Base-by-base conservation (phyloP, 2,329 filamentous ascomycete genomes). In the Pyrenophora seminiperda region DNA sequence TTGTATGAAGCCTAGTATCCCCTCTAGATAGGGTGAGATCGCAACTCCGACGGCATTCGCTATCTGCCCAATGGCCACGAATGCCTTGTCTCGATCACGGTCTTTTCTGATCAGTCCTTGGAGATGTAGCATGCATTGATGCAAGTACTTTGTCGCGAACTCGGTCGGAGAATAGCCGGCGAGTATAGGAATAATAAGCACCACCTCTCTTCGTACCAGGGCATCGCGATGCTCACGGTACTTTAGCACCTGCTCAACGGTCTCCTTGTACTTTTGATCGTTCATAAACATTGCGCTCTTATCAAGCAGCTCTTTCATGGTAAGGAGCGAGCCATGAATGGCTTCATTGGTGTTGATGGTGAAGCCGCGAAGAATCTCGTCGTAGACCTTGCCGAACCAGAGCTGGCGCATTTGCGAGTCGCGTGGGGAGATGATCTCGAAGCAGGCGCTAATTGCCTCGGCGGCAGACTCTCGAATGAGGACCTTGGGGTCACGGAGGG, bases 281-380 rank as follows among this genome's bases (percentile, higher is more conserved):
- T 96, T 91, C 94, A 99, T 97, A 74, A 96, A 99, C 93, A 99
- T 99, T 63, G 91, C 92, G 44, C 94, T 94, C 71, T 96, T 93
- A 56, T 94, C 85, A 14, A 99, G 84, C 39, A 99, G 82, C 75
- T 97, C 93, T 72, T 93, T 95, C 65, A 97, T 82, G 1, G 95
- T 91, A 15, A 99, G 81, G 32, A 99, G 81, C 2, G 93, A 97
- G n/a, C 91, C 94, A 70, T 99, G 95, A 33, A 96, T 88, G 52
- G 86, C 88, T 72, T 99, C 94, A 46, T 95, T 83, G 14, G 90
- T 91, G 62, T 86, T 88, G 41, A 87, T 60, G n/a, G 56, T 83
- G 61, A 99, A 85, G 5, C 92, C 92, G 53, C 84, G 81, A 52
- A 90, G 81, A 14, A 91, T 86, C 75, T 97, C 92, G 41, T 88